Base-by-base conservation (phyloP, 305 asterid species). In the Ilex paraguariensis region DNA sequence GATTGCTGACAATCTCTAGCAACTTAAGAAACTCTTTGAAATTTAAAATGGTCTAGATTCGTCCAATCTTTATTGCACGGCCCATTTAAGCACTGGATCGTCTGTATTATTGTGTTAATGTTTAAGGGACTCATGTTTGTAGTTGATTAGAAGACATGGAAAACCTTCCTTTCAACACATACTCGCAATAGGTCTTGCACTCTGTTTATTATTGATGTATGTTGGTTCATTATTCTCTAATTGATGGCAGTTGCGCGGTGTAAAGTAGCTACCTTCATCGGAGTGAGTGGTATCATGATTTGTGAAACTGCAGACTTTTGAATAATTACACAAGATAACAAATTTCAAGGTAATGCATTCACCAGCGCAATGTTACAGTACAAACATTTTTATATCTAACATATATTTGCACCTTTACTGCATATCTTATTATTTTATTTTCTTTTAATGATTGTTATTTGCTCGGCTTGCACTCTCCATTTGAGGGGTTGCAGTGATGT, bases 301-400 rank as follows among this genome's bases (percentile, higher is more conserved):
- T 83, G 88, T 64, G 96, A 88, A 79, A 85, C 95, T 70, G 77
- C 81, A 62, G 95, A 82, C 97, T 63, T 77, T 91, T 70, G 94
- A 75, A 82, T 91, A 73, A 83, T 91, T 63, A 75, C 87, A 50
- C 74, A 78, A 77, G 93, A 91, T 56, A 79, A 85, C 79, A 83
- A 81, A 70, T 88, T 88, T 78, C 75, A 68, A 79, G 98, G 98
- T 91, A 70, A 66, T 61, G 58, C 59, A 5, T 54, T 56, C 30
- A 58, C 55, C 54, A 17, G 28, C 2, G 28, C 28, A 21, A 21
- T 21, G 28, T 21, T 21, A 21, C 28, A 21, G 28, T 21, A 21
- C 28, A 21, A 21, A 21, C 28, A 21, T 21, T 21, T 21, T 21
- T 21, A 21, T 21, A 21, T 21, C 28, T 21, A 21, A 21, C 28